These are phyloP conservation scores for Coemansia sp. DNA, from an alignment of 371 early-diverging fungal species.

Conservation along the genomic window DNA sequence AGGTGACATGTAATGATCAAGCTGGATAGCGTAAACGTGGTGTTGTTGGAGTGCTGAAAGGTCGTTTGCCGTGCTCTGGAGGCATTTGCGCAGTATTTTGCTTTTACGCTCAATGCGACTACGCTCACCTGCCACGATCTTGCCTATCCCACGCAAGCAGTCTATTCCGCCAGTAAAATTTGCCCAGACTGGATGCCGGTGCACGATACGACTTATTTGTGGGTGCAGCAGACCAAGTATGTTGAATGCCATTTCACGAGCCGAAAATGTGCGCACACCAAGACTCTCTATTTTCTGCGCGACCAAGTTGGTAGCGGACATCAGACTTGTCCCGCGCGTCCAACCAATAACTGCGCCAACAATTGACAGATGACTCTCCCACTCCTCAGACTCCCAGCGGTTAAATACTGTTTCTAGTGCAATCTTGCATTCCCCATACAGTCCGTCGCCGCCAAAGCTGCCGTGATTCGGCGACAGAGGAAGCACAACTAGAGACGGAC, in stretches of 20 bases:
- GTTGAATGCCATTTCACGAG: conserved; percentile 95
- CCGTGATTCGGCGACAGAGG: conserved; percentile 96
- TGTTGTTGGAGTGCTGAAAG: not conserved
- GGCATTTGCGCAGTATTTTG: not conserved
- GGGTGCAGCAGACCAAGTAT: conserved; percentile 88
- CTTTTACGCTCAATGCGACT: conserved; percentile 49
- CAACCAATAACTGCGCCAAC: conserved; percentile 95
- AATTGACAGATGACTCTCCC: conserved; percentile 88
- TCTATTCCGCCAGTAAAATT: not conserved
- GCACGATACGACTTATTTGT: conserved; percentile 18
- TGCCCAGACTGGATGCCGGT: not conserved
- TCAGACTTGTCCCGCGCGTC: conserved; percentile 95
- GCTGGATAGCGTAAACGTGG: conserved; percentile 51
- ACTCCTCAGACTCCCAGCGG: conserved; percentile 90
- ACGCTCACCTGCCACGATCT: conserved; percentile 55
- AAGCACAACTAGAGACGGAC: conserved; percentile 88
- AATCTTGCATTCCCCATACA: conserved; percentile 93
- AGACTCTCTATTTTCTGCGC: conserved; percentile 62
- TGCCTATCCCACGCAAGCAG: not conserved
- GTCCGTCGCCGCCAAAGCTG: conserved; percentile 89
- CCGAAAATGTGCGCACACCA: conserved; percentile 78
- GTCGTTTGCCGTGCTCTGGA: not conserved
- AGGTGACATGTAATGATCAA: conserved; percentile 58
- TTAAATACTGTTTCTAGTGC: conserved; percentile 88
- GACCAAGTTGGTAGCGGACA: conserved; percentile 88